These are phyloP conservation scores for Tetracladium setigerum DNA, from an alignment of 495 filamentous ascomycete genomes.

Conservation along the genomic window DNA sequence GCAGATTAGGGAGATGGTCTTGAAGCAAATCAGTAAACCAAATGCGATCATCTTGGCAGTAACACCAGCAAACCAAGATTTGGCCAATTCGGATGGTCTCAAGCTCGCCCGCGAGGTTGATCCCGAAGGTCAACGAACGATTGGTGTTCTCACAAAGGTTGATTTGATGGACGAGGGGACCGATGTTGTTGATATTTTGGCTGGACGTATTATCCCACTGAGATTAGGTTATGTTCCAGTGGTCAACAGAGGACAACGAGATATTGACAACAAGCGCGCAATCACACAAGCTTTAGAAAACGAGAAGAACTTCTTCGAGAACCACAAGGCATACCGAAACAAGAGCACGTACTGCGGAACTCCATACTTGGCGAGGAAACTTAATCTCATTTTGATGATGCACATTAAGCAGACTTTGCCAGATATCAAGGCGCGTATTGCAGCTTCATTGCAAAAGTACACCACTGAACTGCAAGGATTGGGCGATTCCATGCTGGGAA, in stretches of 20 bases:
- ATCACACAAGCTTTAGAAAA: slow-evolving; percentile 91
- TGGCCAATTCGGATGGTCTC: slow-evolving; percentile 97
- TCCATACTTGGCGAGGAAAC: slow-evolving; percentile 89
- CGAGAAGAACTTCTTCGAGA: slow-evolving; percentile 96
- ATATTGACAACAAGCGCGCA: slow-evolving; percentile 93
- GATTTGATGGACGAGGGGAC: slow-evolving; percentile 99
- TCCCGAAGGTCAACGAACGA: slow-evolving; percentile 95
- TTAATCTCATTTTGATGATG: slow-evolving; percentile 99
- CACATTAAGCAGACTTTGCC: slow-evolving; percentile 99
- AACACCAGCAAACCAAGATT: slow-evolving; percentile 91
- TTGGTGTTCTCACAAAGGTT: slow-evolving; percentile 97
- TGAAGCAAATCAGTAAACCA: slow-evolving; percentile 96
- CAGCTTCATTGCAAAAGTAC: slow-evolving; percentile 89
- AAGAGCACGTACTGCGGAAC: slow-evolving; percentile 98
- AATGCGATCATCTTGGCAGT: slow-evolving; percentile 98
- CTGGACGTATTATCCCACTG: slow-evolving; percentile 93
- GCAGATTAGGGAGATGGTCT: slow-evolving; percentile 96
- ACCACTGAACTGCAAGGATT: slow-evolving; percentile 69
- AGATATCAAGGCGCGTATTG: slow-evolving; percentile 95
- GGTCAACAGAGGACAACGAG: slow-evolving; percentile 96
- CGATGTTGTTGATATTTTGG: slow-evolving; percentile 98
- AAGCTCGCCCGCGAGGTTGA: slow-evolving; percentile 97
- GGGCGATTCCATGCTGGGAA: slow-evolving; percentile 93
- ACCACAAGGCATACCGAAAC: slow-evolving; percentile 97
- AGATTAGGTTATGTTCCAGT: slow-evolving; percentile 96